These are phyloP conservation scores for Penicillium silybi DNA, from an alignment of 495 filamentous ascomycete genomes.

Conservation along the genomic window DNA sequence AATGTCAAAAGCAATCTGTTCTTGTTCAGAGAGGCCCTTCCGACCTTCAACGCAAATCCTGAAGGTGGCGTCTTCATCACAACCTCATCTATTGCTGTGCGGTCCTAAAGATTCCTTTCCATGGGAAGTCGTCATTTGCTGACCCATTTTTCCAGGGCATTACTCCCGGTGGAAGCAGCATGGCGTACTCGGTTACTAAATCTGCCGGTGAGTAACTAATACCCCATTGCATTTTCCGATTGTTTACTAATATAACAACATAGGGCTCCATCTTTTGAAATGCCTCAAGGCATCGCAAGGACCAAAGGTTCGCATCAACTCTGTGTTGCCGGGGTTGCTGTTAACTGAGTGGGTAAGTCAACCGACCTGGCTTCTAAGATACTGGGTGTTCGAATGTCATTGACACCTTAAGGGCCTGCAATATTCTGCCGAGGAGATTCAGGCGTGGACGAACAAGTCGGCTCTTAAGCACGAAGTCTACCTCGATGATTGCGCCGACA, in stretches of 20 bases:
- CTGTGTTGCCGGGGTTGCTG: neutral
- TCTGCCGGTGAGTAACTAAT: neutral
- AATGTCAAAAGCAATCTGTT: constrained; percentile 4
- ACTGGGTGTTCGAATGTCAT: neutral
- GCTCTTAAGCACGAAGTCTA: constrained; percentile 1
- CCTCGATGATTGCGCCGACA: constrained; percentile 5
- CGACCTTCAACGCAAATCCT: constrained; percentile 1
- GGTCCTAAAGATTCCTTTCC: neutral
- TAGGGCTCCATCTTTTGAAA: constrained; percentile 1
- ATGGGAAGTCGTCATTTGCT: neutral
- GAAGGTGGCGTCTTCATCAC: constrained; percentile 3
- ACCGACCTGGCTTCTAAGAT: neutral
- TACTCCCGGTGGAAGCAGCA: neutral
- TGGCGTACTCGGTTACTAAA: constrained; percentile 5
- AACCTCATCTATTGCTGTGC: constrained; percentile 3
- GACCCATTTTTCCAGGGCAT: neutral
- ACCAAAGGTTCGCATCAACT: constrained; percentile 2
- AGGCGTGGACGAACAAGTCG: neutral
- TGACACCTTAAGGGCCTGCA: neutral
- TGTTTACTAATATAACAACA: neutral
- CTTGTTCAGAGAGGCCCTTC: constrained; percentile 1
- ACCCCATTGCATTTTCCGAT: neutral
- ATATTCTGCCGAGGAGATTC: neutral
- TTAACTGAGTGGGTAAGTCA: constrained; percentile 1
- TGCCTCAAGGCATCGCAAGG: constrained; percentile 1